Base-by-base conservation (phyloP, 148 eudicot species). In the Nyssa sinensis region DNA sequence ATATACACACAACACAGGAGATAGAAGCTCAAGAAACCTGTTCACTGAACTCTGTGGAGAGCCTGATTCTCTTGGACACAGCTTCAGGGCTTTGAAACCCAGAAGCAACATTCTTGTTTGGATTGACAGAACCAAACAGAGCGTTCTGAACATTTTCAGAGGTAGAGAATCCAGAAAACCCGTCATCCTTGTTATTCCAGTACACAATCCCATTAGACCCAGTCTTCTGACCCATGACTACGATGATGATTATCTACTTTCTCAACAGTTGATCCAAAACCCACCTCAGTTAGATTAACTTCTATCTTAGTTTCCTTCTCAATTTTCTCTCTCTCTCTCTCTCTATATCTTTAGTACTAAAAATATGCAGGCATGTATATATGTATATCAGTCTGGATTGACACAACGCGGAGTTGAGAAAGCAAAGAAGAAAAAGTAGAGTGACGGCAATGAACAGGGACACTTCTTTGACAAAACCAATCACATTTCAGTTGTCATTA, bases 391-490 rank as follows among this genome's bases (percentile, higher is more conserved):
- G 51, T 19, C 0, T 44, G 17, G 16, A 44, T 3, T 44, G 2
- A 11, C 51, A 14, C 51, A 11, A 44, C 0, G 44, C 44, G 49
- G 60, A 32, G 74, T 4, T 25, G 5, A 16, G 74, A 59, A 28
- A 17, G 74, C 1, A 65, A 37, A 13, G 34, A 19, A 71, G 51
- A 71, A 63, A 71, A 29, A 57, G 64, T 29, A n/a, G 44, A 70
- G 47, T 19, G n/a, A 4, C 1, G 64, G 11, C 34, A n/a, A 17
- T 4, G 47, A 9, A 39, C 44, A 39, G 44, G n/a, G n/a, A n/a
- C n/a, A n/a, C n/a, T n/a, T n/a, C n/a, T n/a, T n/a, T n/a, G n/a
- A 39, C 44, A 39, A n/a, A 39, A 44, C 51, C 51, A 44, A 39
- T 44, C 19, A 44, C 16, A 44, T 44, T 19, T 11, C 16, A 11